Conservation (phyloP, 352 stramenopile genomes). For the Discostella stelligera region DNA sequence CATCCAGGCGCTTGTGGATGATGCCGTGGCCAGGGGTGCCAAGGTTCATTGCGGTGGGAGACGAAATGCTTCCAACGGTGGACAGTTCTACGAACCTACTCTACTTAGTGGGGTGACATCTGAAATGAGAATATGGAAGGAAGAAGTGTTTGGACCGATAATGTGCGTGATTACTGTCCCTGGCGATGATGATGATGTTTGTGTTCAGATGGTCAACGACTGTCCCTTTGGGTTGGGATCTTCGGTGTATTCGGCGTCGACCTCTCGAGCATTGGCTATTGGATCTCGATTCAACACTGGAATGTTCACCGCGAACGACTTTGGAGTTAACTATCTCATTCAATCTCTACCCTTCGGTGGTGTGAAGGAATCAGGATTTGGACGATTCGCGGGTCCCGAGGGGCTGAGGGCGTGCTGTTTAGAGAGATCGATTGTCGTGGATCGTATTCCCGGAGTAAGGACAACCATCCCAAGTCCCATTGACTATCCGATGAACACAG, state of each 20-base stretch:
- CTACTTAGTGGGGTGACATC: constrained; percentile 84
- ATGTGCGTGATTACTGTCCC: constrained; percentile 86
- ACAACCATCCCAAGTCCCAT: constrained; percentile 84
- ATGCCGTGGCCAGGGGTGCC: constrained; percentile 87
- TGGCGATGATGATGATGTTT: constrained; percentile 73
- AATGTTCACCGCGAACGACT: constrained; percentile 89
- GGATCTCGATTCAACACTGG: constrained; percentile 81
- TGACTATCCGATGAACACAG: constrained; percentile 83
- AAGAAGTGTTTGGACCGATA: constrained; percentile 89
- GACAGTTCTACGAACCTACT: constrained; percentile 87
- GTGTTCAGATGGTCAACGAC: constrained; percentile 75
- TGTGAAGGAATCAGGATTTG: constrained; percentile 87
- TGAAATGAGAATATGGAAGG: constrained; percentile 86
- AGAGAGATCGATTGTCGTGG: constrained; percentile 84
- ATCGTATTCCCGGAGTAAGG: constrained; percentile 80
- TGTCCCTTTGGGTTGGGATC: constrained; percentile 85
- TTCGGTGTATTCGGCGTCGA: constrained; percentile 82
- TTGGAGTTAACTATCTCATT: constrained; percentile 88
- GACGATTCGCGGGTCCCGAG: constrained; percentile 87
- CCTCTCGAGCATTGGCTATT: constrained; percentile 70
- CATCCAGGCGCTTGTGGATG: constrained; percentile 86
- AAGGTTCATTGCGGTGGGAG: constrained; percentile 82
- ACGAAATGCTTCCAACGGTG: constrained; percentile 57
- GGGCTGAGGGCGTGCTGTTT: constrained; percentile 86
- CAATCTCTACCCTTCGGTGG: constrained; percentile 89